A percentile compares a stretch with the other conserved stretches of the same genome.
These are phyloP conservation scores for Fusarium sp. DNA, from an alignment of 2,329 filamentous ascomycete species.

Conservation along the genomic window DNA sequence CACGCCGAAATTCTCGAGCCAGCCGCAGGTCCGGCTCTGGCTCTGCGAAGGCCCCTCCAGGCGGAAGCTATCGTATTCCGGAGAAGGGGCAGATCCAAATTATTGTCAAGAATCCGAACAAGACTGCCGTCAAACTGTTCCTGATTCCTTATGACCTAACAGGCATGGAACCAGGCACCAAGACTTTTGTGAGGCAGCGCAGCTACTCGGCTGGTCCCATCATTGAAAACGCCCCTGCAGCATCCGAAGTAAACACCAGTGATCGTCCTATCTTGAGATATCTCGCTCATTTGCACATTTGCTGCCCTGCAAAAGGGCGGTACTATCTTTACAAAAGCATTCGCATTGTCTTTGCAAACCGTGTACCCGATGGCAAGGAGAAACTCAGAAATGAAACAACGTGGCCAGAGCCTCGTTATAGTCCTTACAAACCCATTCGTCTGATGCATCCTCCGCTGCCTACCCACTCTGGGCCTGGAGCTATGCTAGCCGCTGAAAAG, in stretches of 20 bases:
- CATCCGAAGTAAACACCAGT: slow-evolving; percentile 34
- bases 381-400: slow-evolving; percentile 90
- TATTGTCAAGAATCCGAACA: slow-evolving; percentile 97
- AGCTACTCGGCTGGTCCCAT: slow-evolving; percentile 90
- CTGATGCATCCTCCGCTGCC: slow-evolving; percentile 57
- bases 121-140: slow-evolving; percentile 96
- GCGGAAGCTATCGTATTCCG: slow-evolving; percentile 92
- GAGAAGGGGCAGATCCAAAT: slow-evolving; percentile 95
- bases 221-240: slow-evolving; percentile 69
- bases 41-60: slow-evolving; percentile 70
- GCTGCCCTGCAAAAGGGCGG: slow-evolving; percentile 81
- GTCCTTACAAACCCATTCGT: slow-evolving; percentile 77
- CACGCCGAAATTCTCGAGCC: slow-evolving; percentile 47
- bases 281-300: slow-evolving; percentile 92
- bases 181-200: slow-evolving; percentile 94
- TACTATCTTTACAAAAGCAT: slow-evolving; percentile 93
- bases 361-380: slow-evolving; percentile 95
- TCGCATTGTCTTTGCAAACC: slow-evolving; percentile 94
- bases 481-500: slow-evolving; percentile 67
- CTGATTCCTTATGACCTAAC: slow-evolving; percentile 90
- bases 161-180: slow-evolving; percentile 92
- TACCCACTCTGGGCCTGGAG: slow-evolving; percentile 52
- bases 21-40: slow-evolving; percentile 67
- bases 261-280: slow-evolving; percentile 84
- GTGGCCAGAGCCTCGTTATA: slow-evolving; percentile 86